These are phyloP conservation scores for Euphorbia peplus DNA, from an alignment of 345 rosid species.

Conservation along the genomic window DNA sequence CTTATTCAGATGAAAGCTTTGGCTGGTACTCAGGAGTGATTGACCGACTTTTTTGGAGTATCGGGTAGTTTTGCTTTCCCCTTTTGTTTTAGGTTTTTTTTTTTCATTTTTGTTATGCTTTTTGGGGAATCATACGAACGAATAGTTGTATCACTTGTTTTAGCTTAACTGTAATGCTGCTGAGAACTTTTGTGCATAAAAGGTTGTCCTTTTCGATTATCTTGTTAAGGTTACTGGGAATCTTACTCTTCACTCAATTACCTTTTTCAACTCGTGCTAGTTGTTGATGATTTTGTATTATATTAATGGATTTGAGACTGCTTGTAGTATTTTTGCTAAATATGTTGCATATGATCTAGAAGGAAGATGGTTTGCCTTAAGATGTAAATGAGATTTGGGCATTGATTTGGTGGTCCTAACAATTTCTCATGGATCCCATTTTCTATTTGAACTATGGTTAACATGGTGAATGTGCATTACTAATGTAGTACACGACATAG, in stretches of 20 bases:
- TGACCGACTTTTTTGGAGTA: neutral
- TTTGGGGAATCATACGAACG: neutral
- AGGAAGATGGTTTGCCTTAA: neutral
- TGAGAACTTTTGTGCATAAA: constrained; percentile 5
- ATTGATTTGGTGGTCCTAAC: neutral
- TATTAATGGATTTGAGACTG: neutral
- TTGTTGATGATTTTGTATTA: neutral
- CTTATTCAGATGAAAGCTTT: constrained; percentile 80
- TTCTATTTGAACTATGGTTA: neutral
- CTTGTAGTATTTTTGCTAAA: neutral
- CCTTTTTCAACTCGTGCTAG: neutral
- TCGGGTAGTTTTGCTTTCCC: neutral
- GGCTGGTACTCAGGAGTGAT: constrained; percentile 76
- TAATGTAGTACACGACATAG: neutral
- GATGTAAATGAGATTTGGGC: neutral
- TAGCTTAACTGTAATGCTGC: neutral
- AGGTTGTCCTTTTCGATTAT: neutral
- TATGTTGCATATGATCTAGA: neutral
- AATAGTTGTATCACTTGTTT: constrained; percentile 2
- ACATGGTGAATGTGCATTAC: neutral
- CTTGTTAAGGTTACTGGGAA: neutral
- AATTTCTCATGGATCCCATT: neutral
- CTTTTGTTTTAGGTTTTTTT: neutral
- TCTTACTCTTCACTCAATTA: neutral
- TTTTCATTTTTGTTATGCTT: neutral